Evolutionary conservation across 177 flowering plant genomes (phyloP).

Genomic region (Tripterygium wilfordii): DNA sequence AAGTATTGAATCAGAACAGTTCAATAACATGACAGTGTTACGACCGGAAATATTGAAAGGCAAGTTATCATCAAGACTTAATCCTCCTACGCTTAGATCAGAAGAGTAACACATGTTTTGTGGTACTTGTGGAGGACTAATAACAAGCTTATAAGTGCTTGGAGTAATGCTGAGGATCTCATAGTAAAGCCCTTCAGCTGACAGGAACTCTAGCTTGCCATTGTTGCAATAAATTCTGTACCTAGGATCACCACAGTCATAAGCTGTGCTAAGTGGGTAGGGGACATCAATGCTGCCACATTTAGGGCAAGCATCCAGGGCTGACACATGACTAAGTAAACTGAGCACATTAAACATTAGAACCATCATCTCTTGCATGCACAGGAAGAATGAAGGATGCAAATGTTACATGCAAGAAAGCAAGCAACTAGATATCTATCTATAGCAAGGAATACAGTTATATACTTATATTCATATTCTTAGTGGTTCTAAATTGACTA

Average conservation of each 20-base stretch:
- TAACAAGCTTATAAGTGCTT: slow-evolving; percentile 23
- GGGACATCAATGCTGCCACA: slow-evolving; percentile 47
- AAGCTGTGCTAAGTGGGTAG: slow-evolving; percentile 38
- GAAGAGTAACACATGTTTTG: slow-evolving; percentile 38
- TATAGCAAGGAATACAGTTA: no score
- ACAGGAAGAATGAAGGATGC: no score
- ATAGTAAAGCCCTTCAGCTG: slow-evolving; percentile 36
- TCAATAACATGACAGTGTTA: slow-evolving; percentile 55
- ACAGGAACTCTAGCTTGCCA: slow-evolving; percentile 35
- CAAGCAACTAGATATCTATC: no score
- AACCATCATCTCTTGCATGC: slow-evolving; percentile 4
- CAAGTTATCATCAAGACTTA: slow-evolving; percentile 34
- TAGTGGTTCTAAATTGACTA: no score
- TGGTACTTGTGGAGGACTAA: slow-evolving; percentile 33
- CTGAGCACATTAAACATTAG: slow-evolving; percentile 5
- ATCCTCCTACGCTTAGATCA: slow-evolving; percentile 42
- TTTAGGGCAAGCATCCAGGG: slow-evolving; percentile 30
- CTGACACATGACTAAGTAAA: slow-evolving; percentile 14
- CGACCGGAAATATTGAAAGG: slow-evolving; percentile 54
- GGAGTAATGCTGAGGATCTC: slow-evolving; percentile 43
- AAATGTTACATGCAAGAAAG: no score
- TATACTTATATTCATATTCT: no score
- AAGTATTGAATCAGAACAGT: slow-evolving; percentile 40
- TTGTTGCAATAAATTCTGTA: slow-evolving; percentile 44
- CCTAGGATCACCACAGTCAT: slow-evolving; percentile 38